Evolutionary conservation across 768 basidiomycete species (phyloP), one percentile per base, ranked within the genome.

Genomic region (Porpolomopsis calyptriformis): DNA sequence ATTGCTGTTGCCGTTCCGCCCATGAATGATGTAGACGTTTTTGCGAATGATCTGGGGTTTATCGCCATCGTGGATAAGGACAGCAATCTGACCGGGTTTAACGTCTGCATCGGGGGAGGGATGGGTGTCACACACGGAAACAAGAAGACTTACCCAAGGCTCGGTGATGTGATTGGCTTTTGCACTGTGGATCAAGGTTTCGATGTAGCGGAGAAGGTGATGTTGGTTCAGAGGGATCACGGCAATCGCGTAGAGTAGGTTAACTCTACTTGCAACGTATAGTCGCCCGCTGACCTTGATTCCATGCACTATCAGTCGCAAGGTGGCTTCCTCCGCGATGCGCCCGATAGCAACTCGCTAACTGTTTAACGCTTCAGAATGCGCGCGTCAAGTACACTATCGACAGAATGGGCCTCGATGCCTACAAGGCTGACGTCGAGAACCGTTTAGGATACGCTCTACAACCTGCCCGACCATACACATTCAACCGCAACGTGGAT

Each of bases 111-210:
- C 36, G 96, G 96, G 47, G 96, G 96, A 54, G 96, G 96, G 40
- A 99, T 99, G 96, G 96, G 96, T 63, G 96, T 97, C 36, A 98
- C 96, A 1, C 94, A 98, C 56, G 91, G 91, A 26, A 94, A 90
- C 74, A 98, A 97, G 72, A 93, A 96, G 72, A 99, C 96, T 0
- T 98, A 98, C 61, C 96, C 96, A 38, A 83, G 96, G 43, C 64
- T 82, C 37, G 91, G 78, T 23, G 82, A 83, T 56, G 66, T 96
- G 39, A 77, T 99, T 50, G 96, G 96, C 42, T 99, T 98, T 73
- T 91, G 90, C 57, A 87, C 85, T 1, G 67, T 77, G 4, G 89
- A 92, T 43, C 83, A 98, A 59, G 92, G 87, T 44, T 74, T 75
- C 55, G 69, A 76, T 48, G 83, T 94, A 3, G 92, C 92, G 7